These are phyloP conservation scores for Pleurostoma richardsiae DNA, from an alignment of 2,329 filamentous ascomycete genomes.

Conservation along the genomic window DNA sequence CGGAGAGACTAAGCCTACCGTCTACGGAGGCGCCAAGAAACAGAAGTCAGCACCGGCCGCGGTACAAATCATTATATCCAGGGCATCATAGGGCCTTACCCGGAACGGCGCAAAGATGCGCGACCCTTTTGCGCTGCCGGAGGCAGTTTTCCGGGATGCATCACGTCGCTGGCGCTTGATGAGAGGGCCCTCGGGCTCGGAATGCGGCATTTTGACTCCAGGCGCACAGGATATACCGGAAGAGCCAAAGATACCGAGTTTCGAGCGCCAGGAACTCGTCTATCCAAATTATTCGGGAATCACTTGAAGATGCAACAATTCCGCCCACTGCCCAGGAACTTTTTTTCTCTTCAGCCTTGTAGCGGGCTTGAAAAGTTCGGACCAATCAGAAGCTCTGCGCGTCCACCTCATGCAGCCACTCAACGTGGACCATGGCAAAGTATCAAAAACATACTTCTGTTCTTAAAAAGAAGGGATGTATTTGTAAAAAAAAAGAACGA, in stretches of 20 bases:
- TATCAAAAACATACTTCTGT: too few relatives aligned
- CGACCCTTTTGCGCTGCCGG: constrained; percentile 48
- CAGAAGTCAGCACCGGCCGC: neutral
- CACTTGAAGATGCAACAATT: too few relatives aligned
- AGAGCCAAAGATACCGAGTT: neutral
- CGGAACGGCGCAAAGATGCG: constrained; percentile 91
- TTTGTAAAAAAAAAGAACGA: too few relatives aligned
- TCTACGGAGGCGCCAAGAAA: constrained; percentile 45
- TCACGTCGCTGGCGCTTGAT: constrained; percentile 73
- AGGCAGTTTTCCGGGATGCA: constrained; percentile 29
- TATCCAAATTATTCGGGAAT: too few relatives aligned
- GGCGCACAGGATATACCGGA: neutral
- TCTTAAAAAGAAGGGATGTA: too few relatives aligned
- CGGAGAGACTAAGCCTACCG: constrained; percentile 87
- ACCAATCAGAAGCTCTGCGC: too few relatives aligned
- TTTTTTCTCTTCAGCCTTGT: neutral
- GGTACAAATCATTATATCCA: constrained; percentile 3
- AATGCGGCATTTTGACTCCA: constrained; percentile 46
- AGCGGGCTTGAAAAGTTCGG: neutral
- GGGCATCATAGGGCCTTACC: constrained; percentile 46
- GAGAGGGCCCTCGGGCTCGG: constrained; percentile 55
- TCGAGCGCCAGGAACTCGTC: neutral
- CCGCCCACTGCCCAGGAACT: neutral
- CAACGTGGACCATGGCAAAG: too few relatives aligned
- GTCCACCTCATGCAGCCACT: too few relatives aligned